Conservation (phyloP, 148 eudicot species). For the Dysphania ambrosioides region DNA sequence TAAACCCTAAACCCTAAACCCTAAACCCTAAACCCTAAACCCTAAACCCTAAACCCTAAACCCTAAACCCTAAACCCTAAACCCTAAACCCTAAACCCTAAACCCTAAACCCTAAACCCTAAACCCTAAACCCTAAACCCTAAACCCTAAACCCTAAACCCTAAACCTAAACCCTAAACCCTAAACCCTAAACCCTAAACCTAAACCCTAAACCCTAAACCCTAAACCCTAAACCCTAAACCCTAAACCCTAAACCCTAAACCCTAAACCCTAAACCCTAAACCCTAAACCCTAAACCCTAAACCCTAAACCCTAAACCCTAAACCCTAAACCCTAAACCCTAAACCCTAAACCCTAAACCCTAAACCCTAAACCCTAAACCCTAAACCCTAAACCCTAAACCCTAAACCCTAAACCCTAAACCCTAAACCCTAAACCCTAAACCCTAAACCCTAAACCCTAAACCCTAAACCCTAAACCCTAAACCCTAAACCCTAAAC, state of each 20-base stretch:
- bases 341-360: conserved; percentile 18
- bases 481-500: conserved; percentile 5
- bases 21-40: conserved; percentile 13
- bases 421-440: conserved; percentile 23
- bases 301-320: conserved; percentile 22
- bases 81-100: conserved; percentile 22
- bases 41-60: conserved; percentile 18
- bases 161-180: conserved; percentile 17
- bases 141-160: conserved; percentile 16
- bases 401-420: conserved; percentile 36
- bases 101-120: conserved; percentile 18
- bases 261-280: conserved; percentile 20
- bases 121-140: conserved; percentile 14
- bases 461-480: conserved; percentile 5
- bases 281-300: conserved; percentile 21
- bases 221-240: conserved; percentile 12
- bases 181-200: conserved; percentile 17
- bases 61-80: conserved; percentile 24
- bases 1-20: no score
- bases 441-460: conserved; percentile 5
- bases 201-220: conserved; percentile 16
- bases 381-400: conserved; percentile 33
- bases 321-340: conserved; percentile 25
- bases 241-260: conserved; percentile 18
- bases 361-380: conserved; percentile 31